Evolutionary conservation across 805 yeast genomes (phyloP).

Genomic region (Metschnikowia corniflorae): DNA sequence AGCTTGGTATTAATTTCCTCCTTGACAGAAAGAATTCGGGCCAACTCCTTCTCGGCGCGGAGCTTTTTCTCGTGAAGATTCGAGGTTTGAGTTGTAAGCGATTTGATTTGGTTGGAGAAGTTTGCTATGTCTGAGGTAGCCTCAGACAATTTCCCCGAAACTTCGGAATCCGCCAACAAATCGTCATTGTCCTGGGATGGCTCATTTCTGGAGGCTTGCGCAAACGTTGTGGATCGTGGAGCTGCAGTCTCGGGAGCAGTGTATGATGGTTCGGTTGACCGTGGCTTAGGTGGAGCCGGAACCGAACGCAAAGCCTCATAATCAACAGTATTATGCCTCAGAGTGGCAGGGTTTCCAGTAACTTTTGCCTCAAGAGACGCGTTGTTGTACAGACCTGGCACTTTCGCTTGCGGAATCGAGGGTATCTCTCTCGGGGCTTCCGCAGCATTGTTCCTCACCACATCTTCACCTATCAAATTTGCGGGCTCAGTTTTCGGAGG

Average conservation of each 20-base stretch:
- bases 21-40: conserved; percentile 63
- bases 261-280: too few species aligned
- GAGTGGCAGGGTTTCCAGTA: too few species aligned
- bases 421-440: not conserved
- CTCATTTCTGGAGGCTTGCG: not conserved
- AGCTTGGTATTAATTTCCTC: conserved; percentile 72
- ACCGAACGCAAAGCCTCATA: conserved; percentile 50
- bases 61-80: conserved; percentile 65
- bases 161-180: conserved; percentile 54
- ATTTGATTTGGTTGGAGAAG: conserved; percentile 76
- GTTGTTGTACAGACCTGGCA: too few species aligned
- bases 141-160: conserved; percentile 64
- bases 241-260: not conserved
- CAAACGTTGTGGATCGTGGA: not conserved
- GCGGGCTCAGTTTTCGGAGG: conserved; percentile 8
- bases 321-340: conserved; percentile 27
- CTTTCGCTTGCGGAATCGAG: not conserved
- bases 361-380: too few species aligned
- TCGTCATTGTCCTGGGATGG: conserved; percentile 36
- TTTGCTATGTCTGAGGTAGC: conserved; percentile 87
- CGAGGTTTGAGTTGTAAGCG: conserved; percentile 72
- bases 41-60: conserved; percentile 73
- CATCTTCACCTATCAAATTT: conserved; percentile 36
- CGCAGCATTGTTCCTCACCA: conserved; percentile 2
- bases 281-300: conserved; percentile 40